Evolutionary conservation across 257 asterid species (phyloP).

Genomic region (Ligustrum vulgare): DNA sequence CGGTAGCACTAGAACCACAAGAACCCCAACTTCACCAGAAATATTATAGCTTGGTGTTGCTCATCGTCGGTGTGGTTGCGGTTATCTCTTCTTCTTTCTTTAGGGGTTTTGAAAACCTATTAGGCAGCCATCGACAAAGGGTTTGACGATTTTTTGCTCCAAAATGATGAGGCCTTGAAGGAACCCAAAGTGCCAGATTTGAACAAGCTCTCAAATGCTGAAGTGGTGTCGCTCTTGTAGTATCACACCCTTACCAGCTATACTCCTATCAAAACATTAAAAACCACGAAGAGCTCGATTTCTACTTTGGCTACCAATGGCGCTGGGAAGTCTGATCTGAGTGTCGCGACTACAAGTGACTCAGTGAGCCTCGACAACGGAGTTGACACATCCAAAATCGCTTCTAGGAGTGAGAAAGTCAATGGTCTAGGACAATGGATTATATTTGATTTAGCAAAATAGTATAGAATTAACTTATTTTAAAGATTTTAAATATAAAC

Average conservation of each 20-base stretch:
- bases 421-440: no score
- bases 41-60: no score
- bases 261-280: slow-evolving; percentile 71
- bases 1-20: no score
- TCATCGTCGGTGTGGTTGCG: no score
- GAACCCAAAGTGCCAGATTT: slow-evolving; percentile 63
- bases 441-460: no score
- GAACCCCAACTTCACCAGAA: no score
- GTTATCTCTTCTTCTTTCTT: slow-evolving; percentile 35
- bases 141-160: slow-evolving; percentile 84
- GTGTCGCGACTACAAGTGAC: slow-evolving; percentile 67
- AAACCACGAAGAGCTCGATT: slow-evolving; percentile 47
- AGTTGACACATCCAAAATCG: slow-evolving; percentile 76
- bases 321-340: slow-evolving; percentile 68
- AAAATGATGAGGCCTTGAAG: slow-evolving; percentile 84
- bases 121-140: slow-evolving; percentile 54
- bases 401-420: slow-evolving; percentile 36
- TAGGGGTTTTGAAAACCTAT: slow-evolving; percentile 67
- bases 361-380: slow-evolving; percentile 80
- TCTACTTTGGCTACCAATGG: slow-evolving; percentile 82
- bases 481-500: no score
- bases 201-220: slow-evolving; percentile 64
- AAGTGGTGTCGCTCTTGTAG: slow-evolving; percentile 64
- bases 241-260: slow-evolving; percentile 79
- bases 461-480: no score